Conservation (phyloP, 2,329 filamentous ascomycete species). For the Aaosphaeria arxii region DNA sequence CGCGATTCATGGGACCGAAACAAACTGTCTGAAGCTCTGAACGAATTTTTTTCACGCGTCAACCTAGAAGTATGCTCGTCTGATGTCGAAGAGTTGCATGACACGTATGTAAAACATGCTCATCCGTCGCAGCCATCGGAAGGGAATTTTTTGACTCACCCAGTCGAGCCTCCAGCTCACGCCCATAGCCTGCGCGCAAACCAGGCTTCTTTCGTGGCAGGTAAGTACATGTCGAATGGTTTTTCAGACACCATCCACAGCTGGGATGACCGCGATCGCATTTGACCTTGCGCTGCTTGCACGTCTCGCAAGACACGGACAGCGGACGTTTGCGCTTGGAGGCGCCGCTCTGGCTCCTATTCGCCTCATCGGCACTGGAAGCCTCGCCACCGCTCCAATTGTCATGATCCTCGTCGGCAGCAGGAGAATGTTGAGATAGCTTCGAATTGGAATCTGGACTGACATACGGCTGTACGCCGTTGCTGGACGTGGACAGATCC, state of each 20-base stretch:
- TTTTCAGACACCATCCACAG: conserved; percentile 70
- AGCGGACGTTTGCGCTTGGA: conserved; percentile 52
- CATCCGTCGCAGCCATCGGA: too few relatives aligned
- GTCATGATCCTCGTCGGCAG: conserved; percentile 29
- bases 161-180: conserved; percentile 59
- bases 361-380: conserved; percentile 41
- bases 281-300: conserved; percentile 75
- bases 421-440: conserved; percentile 31
- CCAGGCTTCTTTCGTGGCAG: conserved; percentile 70
- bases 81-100: too few relatives aligned
- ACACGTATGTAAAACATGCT: too few relatives aligned
- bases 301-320: conserved; percentile 65
- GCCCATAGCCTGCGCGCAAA: conserved; percentile 57
- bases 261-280: conserved; percentile 70
- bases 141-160: conserved; percentile 40
- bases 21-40: too few relatives aligned
- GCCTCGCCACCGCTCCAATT: conserved; percentile 28
- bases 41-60: too few relatives aligned
- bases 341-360: conserved; percentile 29
- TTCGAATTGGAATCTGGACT: conserved; percentile 30
- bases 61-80: too few relatives aligned
- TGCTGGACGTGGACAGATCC: conserved; percentile 22
- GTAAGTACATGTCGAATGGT: conserved; percentile 65
- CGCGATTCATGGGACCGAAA: too few relatives aligned
- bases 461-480: conserved; percentile 22